Conservation (phyloP, 352 stramenopile genomes). For the Globisporangium megalacanthum region DNA sequence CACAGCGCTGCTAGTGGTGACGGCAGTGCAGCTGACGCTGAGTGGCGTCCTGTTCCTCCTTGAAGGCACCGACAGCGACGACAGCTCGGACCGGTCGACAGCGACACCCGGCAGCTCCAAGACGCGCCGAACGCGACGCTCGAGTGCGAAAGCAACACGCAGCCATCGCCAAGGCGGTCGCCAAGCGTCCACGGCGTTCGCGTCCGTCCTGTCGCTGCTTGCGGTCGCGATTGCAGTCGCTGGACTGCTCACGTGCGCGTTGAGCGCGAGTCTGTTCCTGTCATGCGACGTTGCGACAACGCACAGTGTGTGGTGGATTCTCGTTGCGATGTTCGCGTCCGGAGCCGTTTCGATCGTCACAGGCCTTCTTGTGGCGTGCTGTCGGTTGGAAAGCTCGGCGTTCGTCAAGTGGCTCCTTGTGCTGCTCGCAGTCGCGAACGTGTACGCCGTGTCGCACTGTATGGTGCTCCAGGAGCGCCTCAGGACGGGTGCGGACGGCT, state of each 20-base stretch:
- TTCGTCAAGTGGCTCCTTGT: constrained; percentile 28
- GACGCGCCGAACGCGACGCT: not conserved
- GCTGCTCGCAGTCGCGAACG: constrained; percentile 18
- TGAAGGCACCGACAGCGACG: constrained; percentile 1
- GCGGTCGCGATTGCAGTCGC: constrained; percentile 2
- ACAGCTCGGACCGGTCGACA: not conserved
- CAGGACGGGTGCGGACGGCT: too few species aligned
- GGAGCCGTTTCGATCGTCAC: constrained; percentile 3
- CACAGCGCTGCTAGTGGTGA: constrained; percentile 3
- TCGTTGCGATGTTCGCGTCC: constrained; percentile 3
- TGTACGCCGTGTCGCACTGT: constrained; percentile 18
- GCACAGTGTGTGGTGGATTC: not conserved
- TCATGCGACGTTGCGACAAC: constrained; percentile 15
- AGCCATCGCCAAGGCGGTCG: not conserved
- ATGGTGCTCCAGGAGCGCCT: constrained; percentile 5
- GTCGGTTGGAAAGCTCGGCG: constrained; percentile 5
- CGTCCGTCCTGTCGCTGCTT: constrained; percentile 1
- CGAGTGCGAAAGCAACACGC: not conserved
- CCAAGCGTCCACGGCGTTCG: not conserved
- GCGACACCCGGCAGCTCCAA: not conserved
- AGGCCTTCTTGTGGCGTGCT: constrained; percentile 17
- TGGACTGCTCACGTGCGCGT: constrained; percentile 12
- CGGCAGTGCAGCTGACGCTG: constrained; percentile 7
- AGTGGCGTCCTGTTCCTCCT: constrained; percentile 5
- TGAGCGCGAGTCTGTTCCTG: constrained; percentile 20